phyloP scores from a whole-genome alignment of 352 stramenopile species.

The Aphanomyces astaci region DNA sequence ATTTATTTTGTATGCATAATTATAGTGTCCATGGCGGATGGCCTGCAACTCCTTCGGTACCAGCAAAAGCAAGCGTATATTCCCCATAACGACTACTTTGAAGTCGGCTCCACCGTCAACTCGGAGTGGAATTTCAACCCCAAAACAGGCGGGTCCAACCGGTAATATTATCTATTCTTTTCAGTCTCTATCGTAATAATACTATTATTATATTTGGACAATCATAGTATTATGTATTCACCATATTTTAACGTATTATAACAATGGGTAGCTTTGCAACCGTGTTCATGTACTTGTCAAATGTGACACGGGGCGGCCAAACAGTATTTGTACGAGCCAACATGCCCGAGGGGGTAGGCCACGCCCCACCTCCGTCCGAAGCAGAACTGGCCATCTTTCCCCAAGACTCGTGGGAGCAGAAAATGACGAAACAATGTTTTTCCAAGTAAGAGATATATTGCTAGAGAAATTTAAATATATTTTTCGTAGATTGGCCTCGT shows the following conservation, averaged over 20 bases:
- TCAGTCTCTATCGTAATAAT: no score
- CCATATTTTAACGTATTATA: background rate
- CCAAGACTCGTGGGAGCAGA: slow-evolving; percentile 18
- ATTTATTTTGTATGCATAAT: no score
- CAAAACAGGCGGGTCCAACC: slow-evolving; percentile 27
- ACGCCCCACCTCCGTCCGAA: slow-evolving; percentile 3
- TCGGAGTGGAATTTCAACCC: slow-evolving; percentile 29
- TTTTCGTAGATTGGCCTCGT: slow-evolving; percentile 24
- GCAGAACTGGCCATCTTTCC: slow-evolving; percentile 19
- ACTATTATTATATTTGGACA: no score
- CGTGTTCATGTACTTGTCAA: slow-evolving; percentile 26
- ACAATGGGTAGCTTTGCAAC: slow-evolving; percentile 27
- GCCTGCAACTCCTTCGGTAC: slow-evolving; percentile 80
- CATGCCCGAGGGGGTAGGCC: slow-evolving; percentile 22
- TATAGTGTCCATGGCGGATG: slow-evolving; percentile 46
- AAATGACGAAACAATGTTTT: slow-evolving; percentile 22
- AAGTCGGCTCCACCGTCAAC: slow-evolving; percentile 21
- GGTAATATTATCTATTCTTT: no score
- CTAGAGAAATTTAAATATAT: no score
- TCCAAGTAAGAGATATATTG: slow-evolving; percentile 25
- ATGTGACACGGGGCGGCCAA: slow-evolving; percentile 28
- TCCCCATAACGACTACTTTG: slow-evolving; percentile 73
- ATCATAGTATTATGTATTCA: background rate
- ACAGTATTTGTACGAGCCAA: slow-evolving; percentile 30
- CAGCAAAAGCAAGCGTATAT: slow-evolving; percentile 70